Conservation (phyloP, 2,329 filamentous ascomycete genomes). For the Bipolaris cookei region DNA sequence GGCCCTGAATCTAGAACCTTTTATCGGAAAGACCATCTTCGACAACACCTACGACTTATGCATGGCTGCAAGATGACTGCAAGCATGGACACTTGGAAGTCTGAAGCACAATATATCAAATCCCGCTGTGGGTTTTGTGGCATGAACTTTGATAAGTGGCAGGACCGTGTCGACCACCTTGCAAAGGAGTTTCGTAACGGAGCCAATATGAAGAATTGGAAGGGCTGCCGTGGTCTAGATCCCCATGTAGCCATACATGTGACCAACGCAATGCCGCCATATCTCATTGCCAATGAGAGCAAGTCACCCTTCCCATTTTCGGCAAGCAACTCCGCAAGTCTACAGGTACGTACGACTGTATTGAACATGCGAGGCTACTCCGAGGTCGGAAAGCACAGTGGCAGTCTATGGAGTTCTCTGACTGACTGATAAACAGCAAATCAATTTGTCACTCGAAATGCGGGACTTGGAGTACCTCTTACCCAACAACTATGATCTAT, state of each 20-base stretch:
- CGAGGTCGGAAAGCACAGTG: not conserved
- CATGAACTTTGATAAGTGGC: constrained; percentile 57
- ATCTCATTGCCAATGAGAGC: constrained; percentile 58
- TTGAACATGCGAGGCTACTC: constrained; percentile 2
- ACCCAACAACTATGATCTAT: constrained; percentile 25
- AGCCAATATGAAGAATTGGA: constrained; percentile 61
- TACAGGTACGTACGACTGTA: constrained; percentile 31
- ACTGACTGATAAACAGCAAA: constrained; percentile 27
- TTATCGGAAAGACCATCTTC: constrained; percentile 67
- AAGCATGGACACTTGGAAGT: constrained; percentile 70
- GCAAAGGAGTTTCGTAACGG: constrained; percentile 63
- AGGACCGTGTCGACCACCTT: constrained; percentile 60
- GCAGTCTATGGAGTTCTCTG: not conserved
- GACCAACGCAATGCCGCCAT: constrained; percentile 60
- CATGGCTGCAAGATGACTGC: constrained; percentile 66
- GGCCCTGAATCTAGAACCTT: constrained; percentile 67
- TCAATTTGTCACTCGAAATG: constrained; percentile 21
- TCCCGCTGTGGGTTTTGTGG: constrained; percentile 63
- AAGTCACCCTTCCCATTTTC: constrained; percentile 56
- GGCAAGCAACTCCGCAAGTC: constrained; percentile 48
- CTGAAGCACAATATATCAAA: constrained; percentile 60
- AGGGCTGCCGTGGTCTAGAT: constrained; percentile 61
- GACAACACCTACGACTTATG: constrained; percentile 66
- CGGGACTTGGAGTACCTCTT: constrained; percentile 39
- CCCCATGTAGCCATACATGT: constrained; percentile 56